phyloP scores from a whole-genome alignment of 2,329 filamentous ascomycete genomes.

The Aspergillus sclerotialis region DNA sequence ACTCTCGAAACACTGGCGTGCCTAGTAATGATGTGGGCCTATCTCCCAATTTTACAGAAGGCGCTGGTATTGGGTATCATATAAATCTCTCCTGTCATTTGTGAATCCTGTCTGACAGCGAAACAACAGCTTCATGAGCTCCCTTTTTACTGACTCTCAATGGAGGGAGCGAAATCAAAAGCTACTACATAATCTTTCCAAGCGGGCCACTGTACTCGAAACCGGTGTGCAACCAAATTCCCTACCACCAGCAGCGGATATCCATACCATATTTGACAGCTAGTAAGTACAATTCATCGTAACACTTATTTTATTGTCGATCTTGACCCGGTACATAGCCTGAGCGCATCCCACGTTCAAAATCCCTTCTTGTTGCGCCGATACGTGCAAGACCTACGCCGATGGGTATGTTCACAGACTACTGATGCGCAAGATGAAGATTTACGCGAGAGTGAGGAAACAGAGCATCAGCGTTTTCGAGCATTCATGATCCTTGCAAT shows the following conservation, averaged over 20 bases:
- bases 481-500: conserved; percentile 35
- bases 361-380: conserved; percentile 20
- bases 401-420: conserved; percentile 10
- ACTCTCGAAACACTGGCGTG: neutral
- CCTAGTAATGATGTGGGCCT: conserved; percentile 2
- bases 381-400: conserved; percentile 14
- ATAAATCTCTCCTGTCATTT: neutral
- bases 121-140: conserved; percentile 10
- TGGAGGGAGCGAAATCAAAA: conserved; percentile 14
- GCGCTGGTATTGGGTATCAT: conserved; percentile 13
- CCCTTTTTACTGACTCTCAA: conserved; percentile 11
- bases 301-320: conserved; percentile 1
- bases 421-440: too few species aligned
- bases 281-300: conserved; percentile 11
- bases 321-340: conserved; percentile 1
- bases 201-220: conserved; percentile 3
- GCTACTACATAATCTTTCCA: conserved; percentile 9
- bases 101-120: neutral
- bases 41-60: conserved; percentile 13
- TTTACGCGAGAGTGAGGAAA: too few species aligned
- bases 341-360: conserved; percentile 14
- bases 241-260: conserved; percentile 9
- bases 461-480: conserved; percentile 26
- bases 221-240: conserved; percentile 8
- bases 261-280: conserved; percentile 10